Evolutionary conservation across 148 eudicot genomes (phyloP).

Genomic region (Mesembryanthemum crystallinum): DNA sequence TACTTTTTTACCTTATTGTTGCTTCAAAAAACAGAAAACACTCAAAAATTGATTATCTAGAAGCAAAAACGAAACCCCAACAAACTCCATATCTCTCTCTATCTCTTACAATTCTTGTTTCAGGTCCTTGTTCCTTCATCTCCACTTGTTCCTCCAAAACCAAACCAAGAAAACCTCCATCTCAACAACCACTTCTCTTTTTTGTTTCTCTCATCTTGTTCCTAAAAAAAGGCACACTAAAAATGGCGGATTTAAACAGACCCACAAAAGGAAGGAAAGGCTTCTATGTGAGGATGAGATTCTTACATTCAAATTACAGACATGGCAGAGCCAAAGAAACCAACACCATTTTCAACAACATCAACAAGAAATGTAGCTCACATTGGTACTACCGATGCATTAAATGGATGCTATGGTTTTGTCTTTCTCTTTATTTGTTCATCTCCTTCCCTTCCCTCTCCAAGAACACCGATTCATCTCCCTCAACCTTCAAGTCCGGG

Average conservation of each 20-base stretch:
- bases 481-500: not conserved
- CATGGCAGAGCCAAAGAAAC: slow-evolving; percentile 16
- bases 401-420: slow-evolving; percentile 29
- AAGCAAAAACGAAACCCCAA: slow-evolving; percentile 29
- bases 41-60: not conserved
- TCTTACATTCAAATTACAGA: slow-evolving; percentile 20
- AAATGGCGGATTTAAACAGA: slow-evolving; percentile 30
- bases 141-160: slow-evolving; percentile 20
- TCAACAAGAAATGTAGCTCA: not conserved
- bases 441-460: slow-evolving; percentile 25
- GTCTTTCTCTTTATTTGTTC: slow-evolving; percentile 28
- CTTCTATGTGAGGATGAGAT: slow-evolving; percentile 29
- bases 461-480: not conserved
- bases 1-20: not conserved
- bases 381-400: not conserved
- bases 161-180: slow-evolving; percentile 29
- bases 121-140: slow-evolving; percentile 12
- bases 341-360: not conserved
- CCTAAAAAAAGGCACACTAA: not conserved
- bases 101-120: not conserved
- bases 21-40: not conserved
- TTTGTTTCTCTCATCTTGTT: not conserved
- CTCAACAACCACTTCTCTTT: slow-evolving; percentile 22
- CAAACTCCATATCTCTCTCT: slow-evolving; percentile 21
- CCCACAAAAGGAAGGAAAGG: slow-evolving; percentile 30